Base-by-base conservation (phyloP, 768 basidiomycete species). In the Phylloporus sp. region DNA sequence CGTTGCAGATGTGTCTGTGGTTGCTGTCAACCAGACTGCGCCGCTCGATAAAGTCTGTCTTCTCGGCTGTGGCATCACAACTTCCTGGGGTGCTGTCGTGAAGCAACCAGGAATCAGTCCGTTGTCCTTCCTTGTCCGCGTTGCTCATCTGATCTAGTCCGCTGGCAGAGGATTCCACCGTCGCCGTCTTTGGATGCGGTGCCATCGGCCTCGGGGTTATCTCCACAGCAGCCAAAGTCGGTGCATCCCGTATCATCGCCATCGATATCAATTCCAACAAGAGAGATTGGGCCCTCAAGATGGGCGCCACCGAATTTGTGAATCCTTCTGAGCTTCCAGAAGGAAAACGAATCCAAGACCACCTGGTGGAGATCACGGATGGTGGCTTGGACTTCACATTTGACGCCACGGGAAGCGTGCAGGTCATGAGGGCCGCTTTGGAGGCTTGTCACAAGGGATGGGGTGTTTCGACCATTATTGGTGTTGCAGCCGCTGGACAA, bases 391-490 rank as follows among this genome's bases (percentile, higher is more conserved):
- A 99, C 72, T 97, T 84, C 69, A 98, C 97, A 12, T 99, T 95
- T 63, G 97, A 99, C 64, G 89, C 87, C 60, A 99, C 97, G 10
- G 97, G 97, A 20, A 97, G 97, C 66, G 88, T 93, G 10, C 75
- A 92, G 26, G 93, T 95, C 56, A 97, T 97, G 95, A 84, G 95
- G 54, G 76, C 86, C 44, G 97, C 97, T 23, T 81, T 99, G 42
- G 97, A 99, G 73, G 90, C 94, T n/a, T 97, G 94, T 70, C 97
- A 99, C 72, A 98, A 98, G 68, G 97, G 97, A 13, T 99, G 97
- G 97, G 97, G 97, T 60, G 86, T 97, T 38, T 91, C 86, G 51
- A 97, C 91, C 50, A 68, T 99, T 58, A 97, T 99, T 53, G 95
- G 95, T 54, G 97, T 99, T 36, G 97, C 97, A 4, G 93, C 94